Base-by-base conservation (phyloP, 169 alveolate genomes). In the Plasmodium gallinaceum region DNA sequence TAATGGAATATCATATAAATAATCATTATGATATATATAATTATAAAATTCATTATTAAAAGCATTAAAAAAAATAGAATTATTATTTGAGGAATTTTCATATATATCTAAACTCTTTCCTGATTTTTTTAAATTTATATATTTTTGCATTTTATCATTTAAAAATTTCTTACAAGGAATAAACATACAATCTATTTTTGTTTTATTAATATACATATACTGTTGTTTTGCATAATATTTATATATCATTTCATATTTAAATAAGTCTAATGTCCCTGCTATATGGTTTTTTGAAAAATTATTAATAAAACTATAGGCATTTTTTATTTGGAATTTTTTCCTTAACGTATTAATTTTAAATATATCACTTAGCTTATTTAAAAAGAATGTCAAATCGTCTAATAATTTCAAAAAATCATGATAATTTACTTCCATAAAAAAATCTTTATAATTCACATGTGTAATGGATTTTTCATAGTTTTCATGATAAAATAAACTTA, bases 391-490 rank as follows among this genome's bases (percentile, higher is more conserved):
- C 37, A 83, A 20, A 7, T 83, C 73, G 26, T 83, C 74, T 54
- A 83, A 32, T 22, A 83, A 48, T 39, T 14, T 43, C 9, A 46
- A 60, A 61, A 83, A 42, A 10, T 66, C 45, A 2, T 68, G 48
- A 2, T 18, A 26, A 0, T 83, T 32, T 43, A 83, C 69, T 14
- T 24, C 39, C 60, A 83, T 83, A 52, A 68, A 83, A 57, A 83
- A 83, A 48, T 83, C 48, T 18, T 37, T 83, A 83, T 83, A 83
- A 26, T 83, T 69, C 7, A 37, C 74, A 69, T 66, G 91, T 1
- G 66, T 83, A 6, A 83, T 69, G 7, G 91, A 83, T 57, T 83
- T 83, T 70, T 83, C 91, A 72, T 83, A 83, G 69, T 83, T 83
- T 18, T 83, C 91, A 70, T 70, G 91, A 72, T 83, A 26, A 69